phyloP scores from a whole-genome alignment of 768 basidiomycete species.

The Tricholoma furcatifolium region DNA sequence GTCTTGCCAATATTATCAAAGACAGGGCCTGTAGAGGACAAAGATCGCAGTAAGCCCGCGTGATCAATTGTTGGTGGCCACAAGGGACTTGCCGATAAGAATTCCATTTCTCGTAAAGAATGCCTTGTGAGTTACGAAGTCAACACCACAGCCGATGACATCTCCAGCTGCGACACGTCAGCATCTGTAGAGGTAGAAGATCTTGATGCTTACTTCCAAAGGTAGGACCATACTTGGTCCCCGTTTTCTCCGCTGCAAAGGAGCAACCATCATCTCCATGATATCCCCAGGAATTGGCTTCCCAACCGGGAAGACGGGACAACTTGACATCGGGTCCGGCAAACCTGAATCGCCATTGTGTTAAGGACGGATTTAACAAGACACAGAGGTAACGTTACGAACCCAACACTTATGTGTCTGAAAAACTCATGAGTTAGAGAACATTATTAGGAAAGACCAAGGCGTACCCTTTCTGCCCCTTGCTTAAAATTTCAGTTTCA shows the following conservation, averaged over 20 bases:
- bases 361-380: background rate
- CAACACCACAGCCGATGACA: conserved; percentile 88
- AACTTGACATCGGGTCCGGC: conserved; percentile 62
- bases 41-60: background rate
- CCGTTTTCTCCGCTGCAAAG: conserved; percentile 72
- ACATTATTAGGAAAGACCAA: conserved; percentile 1
- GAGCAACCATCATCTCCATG: conserved; percentile 87
- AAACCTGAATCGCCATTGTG: conserved; percentile 47
- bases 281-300: conserved; percentile 86
- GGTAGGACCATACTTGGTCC: conserved; percentile 70
- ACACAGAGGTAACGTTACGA: conserved; percentile 20
- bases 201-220: conserved; percentile 66
- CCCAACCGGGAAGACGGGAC: conserved; percentile 83
- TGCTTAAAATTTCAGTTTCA: conserved; percentile 82
- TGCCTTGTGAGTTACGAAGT: conserved; percentile 75
- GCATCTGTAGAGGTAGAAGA: conserved; percentile 3
- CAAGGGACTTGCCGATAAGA: conserved; percentile 50
- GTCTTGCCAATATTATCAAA: conserved; percentile 73
- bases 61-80: background rate
- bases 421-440: conserved; percentile 13
- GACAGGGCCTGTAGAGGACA: conserved; percentile 48
- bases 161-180: conserved; percentile 64
- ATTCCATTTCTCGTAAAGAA: conserved; percentile 92
- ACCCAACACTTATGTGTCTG: conserved; percentile 85
- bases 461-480: conserved; percentile 76